These are phyloP conservation scores for Lachancea sp. DNA, from an alignment of 805 yeast genomes.

Conservation along the genomic window DNA sequence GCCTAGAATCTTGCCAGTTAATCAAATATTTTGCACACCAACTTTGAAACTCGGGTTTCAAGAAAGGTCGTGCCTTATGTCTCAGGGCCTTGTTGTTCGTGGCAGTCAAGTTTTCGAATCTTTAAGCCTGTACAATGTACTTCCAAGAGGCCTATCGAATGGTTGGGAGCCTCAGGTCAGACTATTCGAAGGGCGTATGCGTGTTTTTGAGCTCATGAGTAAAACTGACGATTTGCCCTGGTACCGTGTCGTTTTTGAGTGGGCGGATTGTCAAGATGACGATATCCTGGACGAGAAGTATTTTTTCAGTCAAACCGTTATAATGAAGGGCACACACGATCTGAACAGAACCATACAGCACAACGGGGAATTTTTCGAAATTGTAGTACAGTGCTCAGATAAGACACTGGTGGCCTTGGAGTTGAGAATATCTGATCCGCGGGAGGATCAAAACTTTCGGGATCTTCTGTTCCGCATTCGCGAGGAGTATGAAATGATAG, in stretches of 20 bases:
- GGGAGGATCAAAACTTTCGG: constrained; percentile 17
- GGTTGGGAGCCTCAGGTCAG: constrained; percentile 14
- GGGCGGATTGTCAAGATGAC: constrained; percentile 5
- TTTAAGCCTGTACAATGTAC: constrained; percentile 17
- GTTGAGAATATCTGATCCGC: constrained; percentile 14
- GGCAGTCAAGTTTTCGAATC: constrained; percentile 12
- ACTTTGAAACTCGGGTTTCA: not conserved
- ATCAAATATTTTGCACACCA: not conserved
- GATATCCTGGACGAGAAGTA: constrained; percentile 6
- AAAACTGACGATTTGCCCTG: constrained; percentile 13
- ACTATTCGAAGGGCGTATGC: constrained; percentile 18
- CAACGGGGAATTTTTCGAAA: constrained; percentile 14
- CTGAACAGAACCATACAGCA: constrained; percentile 15
- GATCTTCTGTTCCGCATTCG: constrained; percentile 26
- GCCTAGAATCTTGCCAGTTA: no score
- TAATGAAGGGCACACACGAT: constrained; percentile 16
- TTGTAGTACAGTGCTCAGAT: constrained; percentile 17
- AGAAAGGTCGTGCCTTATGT: not conserved
- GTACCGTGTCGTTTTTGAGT: constrained; percentile 18
- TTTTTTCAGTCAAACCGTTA: constrained; percentile 18
- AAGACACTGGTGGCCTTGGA: constrained; percentile 19
- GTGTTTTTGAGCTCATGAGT: constrained; percentile 16
- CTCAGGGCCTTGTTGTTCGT: constrained; percentile 4
- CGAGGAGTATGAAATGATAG: constrained; percentile 27
- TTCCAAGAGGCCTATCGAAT: constrained; percentile 16